Base-by-base conservation (phyloP, 73 alveolate genomes). In the Stentor coeruleus region DNA sequence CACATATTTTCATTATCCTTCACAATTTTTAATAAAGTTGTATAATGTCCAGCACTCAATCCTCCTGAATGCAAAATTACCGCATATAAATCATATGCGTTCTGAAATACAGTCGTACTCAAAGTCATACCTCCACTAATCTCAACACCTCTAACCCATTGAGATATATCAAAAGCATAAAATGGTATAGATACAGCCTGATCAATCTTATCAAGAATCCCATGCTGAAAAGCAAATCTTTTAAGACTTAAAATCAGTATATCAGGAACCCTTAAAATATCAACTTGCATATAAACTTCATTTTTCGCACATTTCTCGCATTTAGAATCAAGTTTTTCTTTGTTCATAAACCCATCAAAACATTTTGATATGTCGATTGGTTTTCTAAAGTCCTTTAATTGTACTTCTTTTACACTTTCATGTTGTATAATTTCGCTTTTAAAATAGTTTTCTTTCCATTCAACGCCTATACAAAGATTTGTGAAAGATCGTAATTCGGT, bases 171-270 rank as follows among this genome's bases (percentile, higher is more conserved):
- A 2, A 92, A 84, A 59, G 83, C 84, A 30, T 76, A 77, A 0
- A 92, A 49, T 1, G 98, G 98, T 49, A 92, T 87, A 39, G 83
- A 82, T 15, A 92, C 95, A 37, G 84, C 82, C 28, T 92, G 91
- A 59, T 92, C 98, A 4, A 92, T 88, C 76, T 92, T 92, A 39
- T 91, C 96, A 2, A 91, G 87, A 59, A 83, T 88, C 1, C 96
- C 98, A 42, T 85, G 83, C 39, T 87, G 57, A 77, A 42, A 93
- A 42, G 90, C 59, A 66, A 93, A 93, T 77, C 98, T 80, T 82
- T 90, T 91, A 31, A 93, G 59, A 81, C 89, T 94, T 35, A 93
- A 57, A 55, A 93, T 84, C 30, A 93, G 81, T 6, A 93, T 93
- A 57, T 93, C 95, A 42, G 98, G 98, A 28, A 88, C 74, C 30